These are phyloP conservation scores for Daldinia vernicosa DNA, from an alignment of 495 filamentous ascomycete genomes.

Conservation along the genomic window DNA sequence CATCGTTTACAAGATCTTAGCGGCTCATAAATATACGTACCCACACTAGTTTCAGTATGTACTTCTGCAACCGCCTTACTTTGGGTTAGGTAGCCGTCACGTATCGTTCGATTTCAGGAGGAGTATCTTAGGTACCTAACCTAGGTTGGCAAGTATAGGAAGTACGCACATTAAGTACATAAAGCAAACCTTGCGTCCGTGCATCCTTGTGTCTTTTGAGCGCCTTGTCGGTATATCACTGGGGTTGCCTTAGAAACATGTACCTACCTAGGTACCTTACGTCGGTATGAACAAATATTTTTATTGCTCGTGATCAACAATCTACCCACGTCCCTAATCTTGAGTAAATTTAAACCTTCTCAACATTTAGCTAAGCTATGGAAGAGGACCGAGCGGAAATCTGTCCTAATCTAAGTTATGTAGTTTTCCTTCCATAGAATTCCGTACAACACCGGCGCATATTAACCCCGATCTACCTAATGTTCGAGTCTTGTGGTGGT, in stretches of 20 bases:
- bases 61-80: not conserved
- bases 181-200: too few species aligned
- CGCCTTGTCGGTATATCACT: too few species aligned
- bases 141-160: not conserved
- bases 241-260: not conserved
- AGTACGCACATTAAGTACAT: too few species aligned
- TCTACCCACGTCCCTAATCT: not conserved
- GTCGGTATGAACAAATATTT: too few species aligned
- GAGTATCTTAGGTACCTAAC: not conserved
- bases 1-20: not conserved
- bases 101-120: not conserved
- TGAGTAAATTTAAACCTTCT: not conserved
- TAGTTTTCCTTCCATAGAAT: not conserved
- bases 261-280: too few species aligned
- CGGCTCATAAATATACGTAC: not conserved
- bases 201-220: too few species aligned
- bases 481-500: not conserved
- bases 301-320: not conserved
- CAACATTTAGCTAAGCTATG: not conserved
- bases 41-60: not conserved
- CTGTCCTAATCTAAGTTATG: not conserved
- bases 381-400: not conserved
- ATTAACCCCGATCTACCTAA: constrained; percentile 6
- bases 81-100: not conserved
- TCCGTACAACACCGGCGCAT: not conserved